A percentile compares a stretch with the other conserved stretches of the same genome.
Evolutionary conservation across 1,284 basidiomycete genomes (phyloP).

Genomic region (Tilletia walkeri): DNA sequence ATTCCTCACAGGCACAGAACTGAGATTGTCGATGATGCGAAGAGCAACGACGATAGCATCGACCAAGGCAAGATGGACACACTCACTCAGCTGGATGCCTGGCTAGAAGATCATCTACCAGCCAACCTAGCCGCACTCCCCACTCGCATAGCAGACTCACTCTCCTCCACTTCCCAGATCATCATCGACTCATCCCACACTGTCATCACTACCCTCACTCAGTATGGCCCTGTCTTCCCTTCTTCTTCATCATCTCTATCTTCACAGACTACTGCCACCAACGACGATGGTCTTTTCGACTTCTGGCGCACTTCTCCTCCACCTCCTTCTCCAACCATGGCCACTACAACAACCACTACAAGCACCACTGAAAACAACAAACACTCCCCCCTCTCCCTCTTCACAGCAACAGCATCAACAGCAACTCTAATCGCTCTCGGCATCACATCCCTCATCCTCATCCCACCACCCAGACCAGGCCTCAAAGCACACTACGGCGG

Average conservation of each 20-base stretch:
- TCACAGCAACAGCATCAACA: neutral
- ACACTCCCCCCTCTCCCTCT: neutral
- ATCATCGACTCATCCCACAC: constrained; percentile 10
- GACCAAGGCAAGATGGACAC: constrained; percentile 30
- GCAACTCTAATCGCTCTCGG: neutral
- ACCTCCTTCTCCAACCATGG: too few species aligned
- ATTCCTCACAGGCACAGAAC: constrained; percentile 21
- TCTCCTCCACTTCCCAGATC: neutral
- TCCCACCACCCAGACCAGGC: constrained; percentile 2
- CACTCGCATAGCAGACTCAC: neutral
- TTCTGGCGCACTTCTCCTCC: neutral
- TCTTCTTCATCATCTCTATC: too few species aligned
- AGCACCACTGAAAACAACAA: neutral
- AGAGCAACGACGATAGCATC: too few species aligned
- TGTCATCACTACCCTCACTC: neutral
- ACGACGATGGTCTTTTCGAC: neutral
- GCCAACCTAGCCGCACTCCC: constrained; percentile 24
- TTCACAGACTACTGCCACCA: neutral
- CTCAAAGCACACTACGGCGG: constrained; percentile 7
- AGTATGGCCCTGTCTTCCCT: constrained; percentile 12
- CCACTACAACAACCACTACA: neutral
- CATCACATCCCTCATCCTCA: neutral
- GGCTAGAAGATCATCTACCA: constrained; percentile 41
- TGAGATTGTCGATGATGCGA: too few species aligned
- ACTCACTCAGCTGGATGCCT: constrained; percentile 42